These are phyloP conservation scores for Colletotrichum sp. DNA, from an alignment of 2,329 filamentous ascomycete species.

Conservation along the genomic window DNA sequence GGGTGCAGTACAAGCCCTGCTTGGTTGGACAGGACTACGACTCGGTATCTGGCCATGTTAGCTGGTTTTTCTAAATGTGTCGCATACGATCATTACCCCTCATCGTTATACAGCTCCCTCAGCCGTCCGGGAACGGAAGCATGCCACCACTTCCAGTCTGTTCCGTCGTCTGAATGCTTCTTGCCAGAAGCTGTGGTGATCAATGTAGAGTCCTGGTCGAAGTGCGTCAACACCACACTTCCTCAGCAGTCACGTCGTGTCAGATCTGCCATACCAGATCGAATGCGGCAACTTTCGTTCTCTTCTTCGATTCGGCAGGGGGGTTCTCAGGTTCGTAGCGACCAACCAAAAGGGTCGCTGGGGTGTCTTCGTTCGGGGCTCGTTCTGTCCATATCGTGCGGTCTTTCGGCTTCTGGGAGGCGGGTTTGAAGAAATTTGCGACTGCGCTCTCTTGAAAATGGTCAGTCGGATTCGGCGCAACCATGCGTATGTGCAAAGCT, in stretches of 20 bases:
- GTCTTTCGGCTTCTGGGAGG: constrained; percentile 83
- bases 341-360: constrained; percentile 74
- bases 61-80: neutral
- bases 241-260: neutral
- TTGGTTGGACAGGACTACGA: constrained; percentile 90
- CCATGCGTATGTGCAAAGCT: neutral
- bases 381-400: constrained; percentile 75
- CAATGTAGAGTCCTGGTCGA: constrained; percentile 79
- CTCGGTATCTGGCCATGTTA: constrained; percentile 62
- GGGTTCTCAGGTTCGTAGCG: constrained; percentile 61
- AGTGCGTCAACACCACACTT: neutral
- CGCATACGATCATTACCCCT: constrained; percentile 59
- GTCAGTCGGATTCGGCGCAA: neutral
- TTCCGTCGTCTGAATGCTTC: constrained; percentile 71
- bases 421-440: constrained; percentile 85
- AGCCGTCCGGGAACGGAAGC: constrained; percentile 70
- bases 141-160: constrained; percentile 97
- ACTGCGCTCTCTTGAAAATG: constrained; percentile 65
- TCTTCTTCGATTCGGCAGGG: constrained; percentile 35
- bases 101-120: constrained; percentile 66
- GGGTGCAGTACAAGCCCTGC: constrained; percentile 78
- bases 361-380: constrained; percentile 53
- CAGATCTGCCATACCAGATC: constrained; percentile 57
- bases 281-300: constrained; percentile 72
- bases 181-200: constrained; percentile 83